Conservation (phyloP, 1,139 yeast genomes). For the Eremothecium gossypii region DNA sequence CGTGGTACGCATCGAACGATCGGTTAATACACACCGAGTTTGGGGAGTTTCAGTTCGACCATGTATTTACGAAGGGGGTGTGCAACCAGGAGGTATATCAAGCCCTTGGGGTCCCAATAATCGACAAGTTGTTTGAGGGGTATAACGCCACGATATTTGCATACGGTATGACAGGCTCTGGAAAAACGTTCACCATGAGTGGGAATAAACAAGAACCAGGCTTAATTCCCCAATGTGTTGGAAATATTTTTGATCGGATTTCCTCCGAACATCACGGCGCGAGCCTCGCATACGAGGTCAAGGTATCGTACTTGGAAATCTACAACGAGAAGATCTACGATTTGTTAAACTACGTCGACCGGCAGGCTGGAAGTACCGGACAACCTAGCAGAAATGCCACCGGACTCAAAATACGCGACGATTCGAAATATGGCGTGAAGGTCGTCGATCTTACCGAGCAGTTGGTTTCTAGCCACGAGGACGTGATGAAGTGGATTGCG, state of each 20-base stretch:
- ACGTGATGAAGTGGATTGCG: constrained; percentile 51
- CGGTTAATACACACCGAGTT: constrained; percentile 43
- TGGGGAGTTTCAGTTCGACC: constrained; percentile 61
- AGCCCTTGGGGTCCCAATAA: constrained; percentile 50
- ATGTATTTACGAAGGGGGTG: constrained; percentile 52
- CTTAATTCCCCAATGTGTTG: constrained; percentile 64
- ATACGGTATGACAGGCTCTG: constrained; percentile 94
- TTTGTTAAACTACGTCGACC: constrained; percentile 36
- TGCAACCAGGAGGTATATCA: constrained; percentile 55
- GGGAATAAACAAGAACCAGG: constrained; percentile 66
- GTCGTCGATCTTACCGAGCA: constrained; percentile 70
- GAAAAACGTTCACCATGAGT: constrained; percentile 75
- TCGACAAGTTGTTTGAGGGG: constrained; percentile 64
- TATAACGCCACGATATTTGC: constrained; percentile 87
- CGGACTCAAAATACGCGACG: constrained; percentile 71
- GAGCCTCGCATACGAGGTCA: constrained; percentile 34
- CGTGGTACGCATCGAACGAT: constrained; percentile 36
- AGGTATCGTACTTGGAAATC: constrained; percentile 73
- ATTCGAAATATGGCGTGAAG: constrained; percentile 59
- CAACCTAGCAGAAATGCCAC: constrained; percentile 5
- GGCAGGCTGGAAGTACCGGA: constrained; percentile 4
- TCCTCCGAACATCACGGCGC: constrained; percentile 20
- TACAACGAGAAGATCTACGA: constrained; percentile 84
- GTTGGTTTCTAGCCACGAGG: constrained; percentile 45
- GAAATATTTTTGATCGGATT: constrained; percentile 51